Conservation (phyloP, 148 eudicot species). For the Nepenthes gracilis region DNA sequence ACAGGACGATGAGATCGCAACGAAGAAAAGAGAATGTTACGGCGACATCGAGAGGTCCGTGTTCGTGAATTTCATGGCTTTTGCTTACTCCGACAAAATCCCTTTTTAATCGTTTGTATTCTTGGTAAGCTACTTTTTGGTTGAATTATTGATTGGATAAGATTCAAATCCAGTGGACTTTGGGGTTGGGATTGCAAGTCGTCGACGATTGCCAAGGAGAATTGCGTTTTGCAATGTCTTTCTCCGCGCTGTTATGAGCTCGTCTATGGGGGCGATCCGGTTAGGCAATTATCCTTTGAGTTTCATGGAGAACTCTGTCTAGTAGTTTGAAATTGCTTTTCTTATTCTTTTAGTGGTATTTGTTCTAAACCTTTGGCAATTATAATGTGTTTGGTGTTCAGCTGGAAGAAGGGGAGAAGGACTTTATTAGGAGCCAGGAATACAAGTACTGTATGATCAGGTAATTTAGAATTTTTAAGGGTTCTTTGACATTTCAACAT, state of each 20-base stretch:
- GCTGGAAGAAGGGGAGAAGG: slow-evolving; percentile 97
- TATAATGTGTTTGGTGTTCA: slow-evolving; percentile 8
- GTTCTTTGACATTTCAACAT: no score
- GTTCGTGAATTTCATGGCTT: not conserved
- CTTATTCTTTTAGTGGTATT: not conserved
- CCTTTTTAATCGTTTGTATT: not conserved
- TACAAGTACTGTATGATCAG: slow-evolving; percentile 86
- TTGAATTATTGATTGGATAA: not conserved
- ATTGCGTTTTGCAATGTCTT: slow-evolving; percentile 72
- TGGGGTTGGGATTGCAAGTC: slow-evolving; percentile 82
- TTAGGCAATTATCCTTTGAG: slow-evolving; percentile 12
- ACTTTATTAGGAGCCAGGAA: slow-evolving; percentile 62
- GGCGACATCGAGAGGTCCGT: slow-evolving; percentile 66
- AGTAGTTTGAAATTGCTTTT: not conserved
- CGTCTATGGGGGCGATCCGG: slow-evolving; percentile 91
- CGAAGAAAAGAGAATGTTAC: slow-evolving; percentile 66
- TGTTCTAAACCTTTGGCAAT: not conserved
- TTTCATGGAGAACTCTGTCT: not conserved
- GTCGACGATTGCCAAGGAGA: slow-evolving; percentile 75
- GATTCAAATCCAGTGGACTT: slow-evolving; percentile 37
- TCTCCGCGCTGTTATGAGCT: slow-evolving; percentile 79
- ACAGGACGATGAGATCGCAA: slow-evolving; percentile 63
- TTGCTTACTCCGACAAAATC: not conserved
- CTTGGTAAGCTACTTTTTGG: not conserved
- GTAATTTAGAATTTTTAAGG: slow-evolving; percentile 15